Evolutionary conservation across 2,329 filamentous ascomycete species (phyloP), one percentile per base, ranked within the genome.

Genomic region (Beauveria caledonica): DNA sequence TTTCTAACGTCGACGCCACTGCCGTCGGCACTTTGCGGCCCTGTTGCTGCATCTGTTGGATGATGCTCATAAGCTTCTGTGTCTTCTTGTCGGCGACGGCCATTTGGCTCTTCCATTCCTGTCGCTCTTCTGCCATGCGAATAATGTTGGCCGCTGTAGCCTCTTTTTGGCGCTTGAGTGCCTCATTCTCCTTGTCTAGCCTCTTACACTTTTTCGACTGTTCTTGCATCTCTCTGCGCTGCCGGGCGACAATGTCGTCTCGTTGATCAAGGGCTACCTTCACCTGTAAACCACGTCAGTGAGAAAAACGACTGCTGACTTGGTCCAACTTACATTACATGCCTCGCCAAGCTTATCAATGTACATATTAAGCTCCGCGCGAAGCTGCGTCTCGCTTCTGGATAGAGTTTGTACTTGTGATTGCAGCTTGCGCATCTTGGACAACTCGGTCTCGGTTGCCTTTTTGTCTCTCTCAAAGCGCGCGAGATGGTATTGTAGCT

Each of bases 321-420:
- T 29, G 1, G 29, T 4, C 11, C 3, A 17, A 29, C 33, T 44
- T 53, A 54, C 58, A 49, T 54, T 48, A 36, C 58, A 74, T 84
- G 96, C 93, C 89, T 99, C 94, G 79, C 97, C 97, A 77, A 97
- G 97, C 77, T 97, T 99, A 72, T 99, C 94, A 27, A 97, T 93
- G 69, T 99, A 99, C 68, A 97, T 93, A 73, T 97, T 97, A 68
- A 99, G 85, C 75, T 99, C 94, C 68, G 90, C 95, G 62, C 94
- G 82, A 60, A 99, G 81, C 74, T 97, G 93, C 17, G 90, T 88
- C 76, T 99, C 94, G 10, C 93, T 97, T 74, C 96, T 94, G 40
- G 92, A 94, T 72, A 97, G 97, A 2, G 92, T 95, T 66, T 92
- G 90, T 25, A 97, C 92, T 75, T 99, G 94, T 40, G 86, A 82